Evolutionary conservation across 345 rosid species (phyloP), one percentile per base, ranked within the genome.

Genomic region (Nephelium lappaceum): DNA sequence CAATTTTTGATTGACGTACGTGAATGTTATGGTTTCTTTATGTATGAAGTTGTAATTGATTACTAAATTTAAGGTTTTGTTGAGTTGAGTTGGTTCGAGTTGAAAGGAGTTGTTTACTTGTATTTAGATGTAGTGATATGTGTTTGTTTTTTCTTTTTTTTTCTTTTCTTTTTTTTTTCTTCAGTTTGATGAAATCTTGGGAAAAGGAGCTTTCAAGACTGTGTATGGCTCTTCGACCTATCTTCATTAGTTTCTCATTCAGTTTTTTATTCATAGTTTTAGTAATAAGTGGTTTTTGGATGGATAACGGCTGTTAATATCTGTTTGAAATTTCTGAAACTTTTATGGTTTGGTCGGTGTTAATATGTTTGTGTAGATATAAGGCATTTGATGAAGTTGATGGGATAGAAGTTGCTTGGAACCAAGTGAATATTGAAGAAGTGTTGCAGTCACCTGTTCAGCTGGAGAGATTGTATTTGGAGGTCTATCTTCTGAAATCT

Each of bases 401-500:
- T 73, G 98, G 99, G 49, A 90, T 93, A 55, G 98, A 95, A 76
- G 98, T 93, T 53, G 99, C 99, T 24, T 95, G 99, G 99, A 93
- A 92, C 86, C 92, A 87, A 77, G 91, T 93, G 55, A 77, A 84
- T 62, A 85, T 95, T 38, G 97, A 95, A 74, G 96, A 92, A 79
- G 91, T 89, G 11, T 67, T 93, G 86, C 96, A 91, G 86, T 86
- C 89, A 70, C 93, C 94, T 67, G 91, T 88, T 69, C 93, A 90
- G 78, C 88, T 93, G 69, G 95, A 91, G 81, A 85, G 91, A 82
- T 83, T 95, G 11, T 95, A 92, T 72, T 89, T 93, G 6, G 99
- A 95, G 89, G 96, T 93, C 74, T 91, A 92, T 82, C 85, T 95
- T 63, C 85, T 95, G 45, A 92, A 89, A 82, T 87, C 97, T 0